phyloP scores from a whole-genome alignment of 768 basidiomycete genomes.

The Nidularia pulvinata region DNA sequence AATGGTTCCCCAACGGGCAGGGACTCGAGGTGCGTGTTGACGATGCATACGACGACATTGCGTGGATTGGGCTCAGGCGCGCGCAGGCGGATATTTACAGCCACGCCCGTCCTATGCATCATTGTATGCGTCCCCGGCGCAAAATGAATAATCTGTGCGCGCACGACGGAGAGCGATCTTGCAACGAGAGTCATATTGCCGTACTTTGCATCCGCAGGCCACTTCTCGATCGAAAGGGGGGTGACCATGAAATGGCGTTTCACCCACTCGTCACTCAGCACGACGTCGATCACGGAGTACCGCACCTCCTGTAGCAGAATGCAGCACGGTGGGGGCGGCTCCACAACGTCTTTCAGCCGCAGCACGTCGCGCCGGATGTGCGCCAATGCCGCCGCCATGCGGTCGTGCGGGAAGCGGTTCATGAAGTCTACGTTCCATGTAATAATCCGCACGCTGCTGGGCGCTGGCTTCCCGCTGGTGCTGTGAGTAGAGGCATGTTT shows the following conservation, averaged over 20 bases:
- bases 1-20: constrained; percentile 38
- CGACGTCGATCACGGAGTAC: constrained; percentile 33
- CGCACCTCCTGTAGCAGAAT: constrained; percentile 75
- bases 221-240: constrained; percentile 52
- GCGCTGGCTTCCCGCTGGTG: constrained; percentile 26
- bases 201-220: constrained; percentile 49
- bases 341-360: constrained; percentile 37
- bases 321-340: constrained; percentile 57
- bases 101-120: constrained; percentile 54
- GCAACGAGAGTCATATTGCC: constrained; percentile 76
- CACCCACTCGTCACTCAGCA: constrained; percentile 65
- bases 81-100: constrained; percentile 53
- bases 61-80: constrained; percentile 25
- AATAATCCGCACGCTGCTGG: constrained; percentile 51
- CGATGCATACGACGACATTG: constrained; percentile 53
- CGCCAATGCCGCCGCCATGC: constrained; percentile 47
- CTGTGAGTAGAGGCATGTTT: constrained; percentile 38
- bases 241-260: constrained; percentile 56
- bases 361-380: constrained; percentile 58
- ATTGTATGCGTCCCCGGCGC: constrained; percentile 27
- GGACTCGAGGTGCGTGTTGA: constrained; percentile 80
- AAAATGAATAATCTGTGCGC: constrained; percentile 52
- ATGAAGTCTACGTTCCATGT: constrained; percentile 75
- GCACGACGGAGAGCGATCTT: constrained; percentile 47
- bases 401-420: constrained; percentile 29